Evolutionary conservation across 2,329 filamentous ascomycete species (phyloP), one percentile per base, ranked within the genome.

Genomic region (Sphaceloma murrayae): DNA sequence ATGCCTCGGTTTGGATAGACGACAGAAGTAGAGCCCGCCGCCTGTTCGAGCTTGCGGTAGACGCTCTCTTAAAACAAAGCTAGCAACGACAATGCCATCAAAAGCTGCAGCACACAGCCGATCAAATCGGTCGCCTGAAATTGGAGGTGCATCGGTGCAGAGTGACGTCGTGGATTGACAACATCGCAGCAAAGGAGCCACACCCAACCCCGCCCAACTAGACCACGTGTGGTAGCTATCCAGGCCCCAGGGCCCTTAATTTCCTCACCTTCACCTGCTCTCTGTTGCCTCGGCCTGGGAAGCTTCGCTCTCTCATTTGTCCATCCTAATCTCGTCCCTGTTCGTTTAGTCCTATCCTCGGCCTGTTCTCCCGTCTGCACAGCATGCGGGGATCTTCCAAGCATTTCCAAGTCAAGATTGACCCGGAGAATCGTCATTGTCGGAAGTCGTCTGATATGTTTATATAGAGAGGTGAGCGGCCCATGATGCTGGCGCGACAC

Each of bases 201-300:
- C 16, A 36, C 8, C 33, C 4, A 36, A 29, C 36, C 36, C 36
- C 24, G 36, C 36, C 36, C 17, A 21, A 26, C 36, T 40, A 40
- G 24, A 17, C 36, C 36, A 40, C 36, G 36, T 40, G 36, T 40
- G 36, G 36, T 27, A 40, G 36, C 36, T 40, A 40, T 40, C 36
- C 36, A 29, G 36, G 18, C 24, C 8, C 14, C 13, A 17, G 14
- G 10, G 36, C 36, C 22, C 22, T 29, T 29, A 40, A 40, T 40
- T 40, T 40, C 36, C 36, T 39, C n/a, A n/a, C n/a, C 19, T 29
- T 18, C 21, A 27, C 24, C n/a, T 29, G 6, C n/a, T 5, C 18
- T 24, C 36, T 18, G 22, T 40, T 40, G 36, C 36, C 36, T 40
- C 36, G 36, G 36, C 29, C 36, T 13, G 29, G 18, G 7, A 21